Conservation (phyloP, 2,329 filamentous ascomycete species). For the Aspergillus niger region DNA sequence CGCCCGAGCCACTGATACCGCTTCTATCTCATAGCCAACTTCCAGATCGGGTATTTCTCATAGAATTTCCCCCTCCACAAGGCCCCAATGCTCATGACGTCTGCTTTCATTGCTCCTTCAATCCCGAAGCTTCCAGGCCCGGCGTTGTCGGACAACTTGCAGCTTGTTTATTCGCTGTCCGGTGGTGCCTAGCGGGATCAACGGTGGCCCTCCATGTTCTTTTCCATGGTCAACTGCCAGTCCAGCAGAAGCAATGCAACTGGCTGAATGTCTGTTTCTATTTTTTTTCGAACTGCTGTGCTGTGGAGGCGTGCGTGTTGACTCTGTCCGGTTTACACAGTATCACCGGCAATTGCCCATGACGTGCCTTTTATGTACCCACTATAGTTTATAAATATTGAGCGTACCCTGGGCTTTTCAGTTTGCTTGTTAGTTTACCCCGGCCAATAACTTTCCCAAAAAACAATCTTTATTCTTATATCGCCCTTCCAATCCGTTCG, state of each 20-base stretch:
- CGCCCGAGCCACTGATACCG: slow-evolving; percentile 16
- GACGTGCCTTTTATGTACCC: slow-evolving; percentile 18
- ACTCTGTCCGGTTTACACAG: slow-evolving; percentile 9
- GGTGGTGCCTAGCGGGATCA: slow-evolving; percentile 13
- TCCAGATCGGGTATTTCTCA: slow-evolving; percentile 7
- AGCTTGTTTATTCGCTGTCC: slow-evolving; percentile 16
- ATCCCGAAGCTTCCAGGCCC: slow-evolving; percentile 19
- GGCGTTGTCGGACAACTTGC: slow-evolving; percentile 18
- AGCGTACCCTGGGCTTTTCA: slow-evolving; percentile 3
- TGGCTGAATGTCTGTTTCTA: slow-evolving; percentile 22
- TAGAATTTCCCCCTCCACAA: slow-evolving; percentile 14
- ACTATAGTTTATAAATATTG: slow-evolving; percentile 27
- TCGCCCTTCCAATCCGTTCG: slow-evolving; percentile 16
- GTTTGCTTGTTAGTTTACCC: background rate
- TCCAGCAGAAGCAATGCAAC: slow-evolving; percentile 12
- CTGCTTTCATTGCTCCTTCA: slow-evolving; percentile 10
- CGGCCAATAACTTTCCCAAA: background rate
- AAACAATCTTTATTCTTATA: slow-evolving; percentile 8
- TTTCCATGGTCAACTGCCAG: slow-evolving; percentile 20
- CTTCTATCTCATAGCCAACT: slow-evolving; percentile 12
- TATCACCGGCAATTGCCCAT: slow-evolving; percentile 11
- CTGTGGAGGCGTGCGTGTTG: slow-evolving; percentile 13
- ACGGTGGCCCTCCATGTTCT: slow-evolving; percentile 8
- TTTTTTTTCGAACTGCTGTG: slow-evolving; percentile 16
- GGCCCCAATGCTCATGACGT: slow-evolving; percentile 24